These are phyloP conservation scores for Paraphoma sp. DNA, from an alignment of 2,329 filamentous ascomycete species.

Conservation along the genomic window DNA sequence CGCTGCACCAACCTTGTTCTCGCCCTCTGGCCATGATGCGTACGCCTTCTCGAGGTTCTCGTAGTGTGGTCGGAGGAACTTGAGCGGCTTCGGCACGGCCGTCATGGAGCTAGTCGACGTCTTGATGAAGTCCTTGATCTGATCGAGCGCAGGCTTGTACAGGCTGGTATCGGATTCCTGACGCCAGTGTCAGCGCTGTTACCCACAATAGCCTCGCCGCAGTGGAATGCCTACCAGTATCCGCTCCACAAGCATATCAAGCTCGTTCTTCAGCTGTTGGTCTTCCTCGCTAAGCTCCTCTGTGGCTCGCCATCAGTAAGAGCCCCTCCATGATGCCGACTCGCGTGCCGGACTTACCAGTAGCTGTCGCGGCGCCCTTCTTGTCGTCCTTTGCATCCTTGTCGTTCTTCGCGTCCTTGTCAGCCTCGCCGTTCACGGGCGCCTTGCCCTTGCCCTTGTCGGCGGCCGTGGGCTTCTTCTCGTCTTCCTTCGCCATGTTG, in stretches of 20 bases:
- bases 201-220: neutral
- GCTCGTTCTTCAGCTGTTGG: conserved; percentile 95
- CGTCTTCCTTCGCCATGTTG: conserved; percentile 91
- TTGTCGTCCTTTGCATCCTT: conserved; percentile 77
- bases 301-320: conserved; percentile 50
- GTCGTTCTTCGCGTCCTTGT: conserved; percentile 63
- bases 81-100: conserved; percentile 95
- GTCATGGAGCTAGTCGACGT: conserved; percentile 99
- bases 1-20: conserved; percentile 71
- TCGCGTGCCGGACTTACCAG: conserved; percentile 50
- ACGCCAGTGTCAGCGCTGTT: conserved; percentile 29
- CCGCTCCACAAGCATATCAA: conserved; percentile 97
- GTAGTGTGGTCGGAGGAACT: conserved; percentile 97
- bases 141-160: conserved; percentile 90
- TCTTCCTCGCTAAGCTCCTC: conserved; percentile 98
- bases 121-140: conserved; percentile 98
- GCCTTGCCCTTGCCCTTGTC: conserved; percentile 98
- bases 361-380: conserved; percentile 71
- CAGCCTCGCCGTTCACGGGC: conserved; percentile 67
- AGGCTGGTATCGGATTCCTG: conserved; percentile 86
- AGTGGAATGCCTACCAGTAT: conserved; percentile 69
- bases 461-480: conserved; percentile 78
- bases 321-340: conserved; percentile 18
- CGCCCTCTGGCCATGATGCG: conserved; percentile 83
- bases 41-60: conserved; percentile 86